Evolutionary conservation across 306 rosid genomes (phyloP).

Genomic region (Cyclanthera cordifolia): DNA sequence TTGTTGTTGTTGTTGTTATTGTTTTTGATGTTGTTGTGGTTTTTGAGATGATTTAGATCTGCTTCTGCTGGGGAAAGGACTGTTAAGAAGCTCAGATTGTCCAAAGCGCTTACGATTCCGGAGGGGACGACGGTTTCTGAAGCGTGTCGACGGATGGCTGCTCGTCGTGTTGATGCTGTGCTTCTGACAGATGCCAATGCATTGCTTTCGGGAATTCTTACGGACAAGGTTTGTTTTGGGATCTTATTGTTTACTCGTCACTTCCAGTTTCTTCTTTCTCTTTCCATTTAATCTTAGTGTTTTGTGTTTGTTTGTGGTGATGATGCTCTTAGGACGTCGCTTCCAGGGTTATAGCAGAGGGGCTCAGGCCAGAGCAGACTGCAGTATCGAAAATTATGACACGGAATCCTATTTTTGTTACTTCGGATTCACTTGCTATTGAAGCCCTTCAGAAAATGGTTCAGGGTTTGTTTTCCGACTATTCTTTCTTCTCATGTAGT

Average conservation of each 20-base stretch:
- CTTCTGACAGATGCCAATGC: slow-evolving; percentile 77
- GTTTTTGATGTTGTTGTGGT: background rate
- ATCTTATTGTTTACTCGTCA: background rate
- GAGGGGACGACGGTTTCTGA: slow-evolving; percentile 85
- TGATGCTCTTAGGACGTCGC: slow-evolving; percentile 56
- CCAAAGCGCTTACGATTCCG: slow-evolving; percentile 84
- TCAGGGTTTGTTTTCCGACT: slow-evolving; percentile 41
- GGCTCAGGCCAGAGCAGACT: slow-evolving; percentile 80
- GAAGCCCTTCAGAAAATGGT: slow-evolving; percentile 95
- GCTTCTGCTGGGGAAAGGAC: slow-evolving; percentile 67
- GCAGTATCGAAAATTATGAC: slow-evolving; percentile 80
- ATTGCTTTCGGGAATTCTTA: slow-evolving; percentile 84
- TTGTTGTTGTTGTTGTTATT: background rate
- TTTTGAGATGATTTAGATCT: slow-evolving; percentile 26
- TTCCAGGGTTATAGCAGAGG: slow-evolving; percentile 79
- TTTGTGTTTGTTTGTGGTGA: slow-evolving; percentile 8
- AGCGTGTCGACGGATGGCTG: slow-evolving; percentile 86
- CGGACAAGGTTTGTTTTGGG: slow-evolving; percentile 56
- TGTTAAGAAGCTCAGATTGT: slow-evolving; percentile 72
- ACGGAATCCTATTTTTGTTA: slow-evolving; percentile 65
- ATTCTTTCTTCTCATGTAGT: background rate
- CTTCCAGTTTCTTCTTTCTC: background rate
- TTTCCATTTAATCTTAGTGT: background rate
- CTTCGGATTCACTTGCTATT: slow-evolving; percentile 63
- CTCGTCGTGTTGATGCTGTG: slow-evolving; percentile 80